Evolutionary conservation across 352 stramenopile species (phyloP).

Genomic region (Phytophthora citrophthora): DNA sequence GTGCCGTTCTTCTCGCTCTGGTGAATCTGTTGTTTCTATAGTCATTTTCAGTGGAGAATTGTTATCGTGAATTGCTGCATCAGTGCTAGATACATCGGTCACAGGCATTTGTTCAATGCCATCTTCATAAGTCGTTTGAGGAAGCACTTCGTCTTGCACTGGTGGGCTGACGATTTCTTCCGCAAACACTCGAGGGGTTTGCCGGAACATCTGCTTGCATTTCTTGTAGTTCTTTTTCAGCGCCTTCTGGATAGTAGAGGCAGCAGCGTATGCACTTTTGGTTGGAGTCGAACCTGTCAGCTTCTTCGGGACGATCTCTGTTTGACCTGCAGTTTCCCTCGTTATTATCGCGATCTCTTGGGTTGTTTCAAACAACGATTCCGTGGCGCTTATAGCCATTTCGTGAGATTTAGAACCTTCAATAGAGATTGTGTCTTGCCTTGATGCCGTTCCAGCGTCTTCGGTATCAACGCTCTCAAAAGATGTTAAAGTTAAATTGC

Average conservation of each 20-base stretch:
- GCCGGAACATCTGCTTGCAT: slow-evolving; percentile 49
- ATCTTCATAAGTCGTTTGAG: not conserved
- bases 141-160: not conserved
- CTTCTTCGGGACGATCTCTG: slow-evolving; percentile 23
- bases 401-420: no score
- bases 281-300: slow-evolving; percentile 7
- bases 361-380: no score
- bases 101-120: no score
- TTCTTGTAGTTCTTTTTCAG: slow-evolving; percentile 51
- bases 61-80: not conserved
- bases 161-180: slow-evolving; percentile 25
- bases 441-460: not conserved
- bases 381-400: no score
- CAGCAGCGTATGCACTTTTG: slow-evolving; percentile 32
- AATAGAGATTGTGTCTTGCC: not conserved
- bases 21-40: not conserved
- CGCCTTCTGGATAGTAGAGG: slow-evolving; percentile 52
- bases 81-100: no score
- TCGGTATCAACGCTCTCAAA: not conserved
- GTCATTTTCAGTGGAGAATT: not conserved
- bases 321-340: no score
- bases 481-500: slow-evolving; percentile 2
- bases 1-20: not conserved
- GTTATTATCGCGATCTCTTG: no score
- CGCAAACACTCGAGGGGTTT: slow-evolving; percentile 50